Conservation (phyloP, 140 eudicot species). For the Ambrosia hybrid region DNA sequence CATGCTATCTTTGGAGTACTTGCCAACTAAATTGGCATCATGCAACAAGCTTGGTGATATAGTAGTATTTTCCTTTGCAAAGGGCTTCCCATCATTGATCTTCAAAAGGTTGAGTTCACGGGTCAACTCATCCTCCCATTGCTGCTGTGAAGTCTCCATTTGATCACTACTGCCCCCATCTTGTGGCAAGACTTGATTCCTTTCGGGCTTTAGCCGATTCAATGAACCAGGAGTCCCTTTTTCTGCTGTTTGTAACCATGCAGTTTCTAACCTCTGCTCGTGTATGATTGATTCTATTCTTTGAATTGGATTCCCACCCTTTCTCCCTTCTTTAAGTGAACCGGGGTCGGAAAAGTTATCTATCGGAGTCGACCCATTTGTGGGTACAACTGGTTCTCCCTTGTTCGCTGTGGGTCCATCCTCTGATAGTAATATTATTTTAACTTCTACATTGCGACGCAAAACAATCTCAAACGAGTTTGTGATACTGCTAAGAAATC, state of each 20-base stretch:
- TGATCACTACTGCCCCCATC: slow-evolving; percentile 47
- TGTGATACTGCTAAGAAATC: slow-evolving; percentile 86
- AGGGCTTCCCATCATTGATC: slow-evolving; percentile 44
- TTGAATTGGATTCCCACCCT: slow-evolving; percentile 57
- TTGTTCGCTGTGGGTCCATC: slow-evolving; percentile 17
- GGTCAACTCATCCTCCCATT: slow-evolving; percentile 79
- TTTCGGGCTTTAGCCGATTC: slow-evolving; percentile 73
- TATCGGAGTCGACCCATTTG: slow-evolving; percentile 35
- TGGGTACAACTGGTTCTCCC: slow-evolving; percentile 1
- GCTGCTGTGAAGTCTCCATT: slow-evolving; percentile 44
- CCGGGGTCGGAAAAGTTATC: slow-evolving; percentile 32
- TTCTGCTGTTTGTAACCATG: slow-evolving; percentile 94
- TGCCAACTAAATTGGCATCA: slow-evolving; percentile 45
- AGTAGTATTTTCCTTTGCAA: slow-evolving; percentile 53
- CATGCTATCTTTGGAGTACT: slow-evolving; percentile 54
- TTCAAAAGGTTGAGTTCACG: slow-evolving; percentile 66
- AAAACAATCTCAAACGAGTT: slow-evolving; percentile 79
- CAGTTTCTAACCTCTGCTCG: slow-evolving; percentile 91
- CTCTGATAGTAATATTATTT: slow-evolving; percentile 53
- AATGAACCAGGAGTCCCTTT: slow-evolving; percentile 81
- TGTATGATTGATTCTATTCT: slow-evolving; percentile 90
- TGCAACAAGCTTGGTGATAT: slow-evolving; percentile 93
- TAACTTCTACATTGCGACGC: slow-evolving; percentile 67
- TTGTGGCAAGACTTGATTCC: slow-evolving; percentile 90
- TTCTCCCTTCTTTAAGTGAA: slow-evolving; percentile 28